These are phyloP conservation scores for Globisporangium viniferum DNA, from an alignment of 352 stramenopile species.

Conservation along the genomic window DNA sequence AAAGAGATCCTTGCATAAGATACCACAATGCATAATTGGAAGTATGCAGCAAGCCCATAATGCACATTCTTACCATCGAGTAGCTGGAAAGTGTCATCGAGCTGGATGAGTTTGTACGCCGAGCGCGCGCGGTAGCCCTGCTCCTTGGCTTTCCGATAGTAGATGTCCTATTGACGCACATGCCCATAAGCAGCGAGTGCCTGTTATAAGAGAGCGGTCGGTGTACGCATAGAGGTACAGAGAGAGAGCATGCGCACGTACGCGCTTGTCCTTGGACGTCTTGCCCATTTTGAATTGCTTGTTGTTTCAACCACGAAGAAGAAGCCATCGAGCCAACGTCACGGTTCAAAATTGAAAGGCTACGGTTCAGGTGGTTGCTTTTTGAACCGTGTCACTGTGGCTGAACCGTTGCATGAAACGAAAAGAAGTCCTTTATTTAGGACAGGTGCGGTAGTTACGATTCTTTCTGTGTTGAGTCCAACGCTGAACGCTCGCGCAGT, in stretches of 20 bases:
- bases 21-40: neutral
- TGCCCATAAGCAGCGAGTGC: neutral
- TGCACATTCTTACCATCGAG: slow-evolving; percentile 48
- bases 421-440: neutral
- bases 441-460: neutral
- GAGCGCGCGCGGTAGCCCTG: slow-evolving; percentile 96
- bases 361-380: neutral
- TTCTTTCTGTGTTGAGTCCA: slow-evolving; percentile 8
- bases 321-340: neutral
- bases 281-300: slow-evolving; percentile 63
- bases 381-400: neutral
- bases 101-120: slow-evolving; percentile 98
- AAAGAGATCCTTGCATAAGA: neutral
- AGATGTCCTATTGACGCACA: slow-evolving; percentile 70
- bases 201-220: neutral
- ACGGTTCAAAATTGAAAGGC: neutral
- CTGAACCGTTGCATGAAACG: neutral
- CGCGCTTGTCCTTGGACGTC: slow-evolving; percentile 90
- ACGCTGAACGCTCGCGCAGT: neutral
- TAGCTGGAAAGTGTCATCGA: slow-evolving; percentile 98
- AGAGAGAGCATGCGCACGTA: slow-evolving; percentile 26
- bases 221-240: neutral
- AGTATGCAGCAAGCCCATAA: neutral
- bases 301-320: neutral
- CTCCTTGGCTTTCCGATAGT: slow-evolving; percentile 92